Conservation (phyloP, 495 filamentous ascomycete genomes). For the Tuber borchii region DNA sequence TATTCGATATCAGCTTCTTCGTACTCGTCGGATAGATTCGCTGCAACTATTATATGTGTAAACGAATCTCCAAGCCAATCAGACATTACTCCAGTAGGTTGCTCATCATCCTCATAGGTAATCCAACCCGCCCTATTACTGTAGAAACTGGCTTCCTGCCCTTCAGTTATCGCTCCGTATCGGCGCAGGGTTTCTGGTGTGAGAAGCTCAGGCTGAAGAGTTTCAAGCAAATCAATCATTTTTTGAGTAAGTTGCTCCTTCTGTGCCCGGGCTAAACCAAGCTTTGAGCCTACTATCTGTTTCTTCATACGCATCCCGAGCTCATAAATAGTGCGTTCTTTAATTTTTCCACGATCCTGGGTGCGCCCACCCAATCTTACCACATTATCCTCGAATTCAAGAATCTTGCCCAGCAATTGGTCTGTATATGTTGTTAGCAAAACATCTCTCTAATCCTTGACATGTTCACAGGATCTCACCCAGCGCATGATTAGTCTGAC, state of each 20-base stretch:
- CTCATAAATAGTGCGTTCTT: constrained; percentile 59
- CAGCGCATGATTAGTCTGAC: constrained; percentile 89
- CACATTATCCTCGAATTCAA: constrained; percentile 58
- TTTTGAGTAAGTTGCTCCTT: constrained; percentile 47
- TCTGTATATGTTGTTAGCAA: constrained; percentile 47
- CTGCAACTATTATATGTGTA: constrained; percentile 42
- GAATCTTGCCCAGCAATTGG: constrained; percentile 66
- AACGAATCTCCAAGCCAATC: constrained; percentile 58
- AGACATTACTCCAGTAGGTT: constrained; percentile 49
- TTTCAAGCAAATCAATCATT: constrained; percentile 49
- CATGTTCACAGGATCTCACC: constrained; percentile 10
- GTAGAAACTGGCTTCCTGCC: constrained; percentile 58
- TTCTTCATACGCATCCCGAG: constrained; percentile 45
- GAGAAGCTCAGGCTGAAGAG: constrained; percentile 50
- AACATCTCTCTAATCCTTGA: neutral
- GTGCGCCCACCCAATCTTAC: constrained; percentile 75
- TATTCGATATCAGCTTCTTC: constrained; percentile 62
- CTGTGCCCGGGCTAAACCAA: constrained; percentile 41
- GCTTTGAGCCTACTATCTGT: constrained; percentile 42
- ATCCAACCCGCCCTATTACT: constrained; percentile 53
- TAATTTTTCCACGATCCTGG: constrained; percentile 56
- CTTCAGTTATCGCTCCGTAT: constrained; percentile 53
- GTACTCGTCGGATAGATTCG: constrained; percentile 49
- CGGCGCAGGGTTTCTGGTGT: constrained; percentile 47
- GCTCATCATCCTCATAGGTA: constrained; percentile 39